Evolutionary conservation across 805 yeast genomes (phyloP).

Genomic region (Candida succiphila): DNA sequence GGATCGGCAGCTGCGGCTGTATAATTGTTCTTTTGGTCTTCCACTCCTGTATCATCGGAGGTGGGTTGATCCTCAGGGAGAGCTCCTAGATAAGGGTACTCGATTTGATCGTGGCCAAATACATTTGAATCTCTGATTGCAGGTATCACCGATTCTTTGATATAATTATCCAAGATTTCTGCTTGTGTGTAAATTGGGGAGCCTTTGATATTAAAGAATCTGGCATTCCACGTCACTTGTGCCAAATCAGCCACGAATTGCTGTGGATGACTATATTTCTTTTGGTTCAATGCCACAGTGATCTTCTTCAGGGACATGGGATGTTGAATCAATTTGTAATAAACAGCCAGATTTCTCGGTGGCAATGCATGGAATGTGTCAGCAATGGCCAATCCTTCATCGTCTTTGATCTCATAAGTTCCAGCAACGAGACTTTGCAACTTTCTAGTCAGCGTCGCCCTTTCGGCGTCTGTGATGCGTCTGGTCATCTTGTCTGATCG

Average conservation of each 20-base stretch:
- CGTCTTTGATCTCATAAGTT: conserved; percentile 16
- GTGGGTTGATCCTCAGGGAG: conserved; percentile 41
- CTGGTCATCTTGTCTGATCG: conserved; percentile 5
- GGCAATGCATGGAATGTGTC: conserved; percentile 62
- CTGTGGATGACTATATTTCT: conserved; percentile 48
- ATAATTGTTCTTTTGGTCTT: background rate
- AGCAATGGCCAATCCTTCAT: conserved; percentile 18
- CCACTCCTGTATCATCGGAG: conserved; percentile 3
- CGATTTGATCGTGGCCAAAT: conserved; percentile 25
- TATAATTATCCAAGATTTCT: conserved; percentile 40
- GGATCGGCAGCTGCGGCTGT: conserved; percentile 3
- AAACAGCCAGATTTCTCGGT: conserved; percentile 61
- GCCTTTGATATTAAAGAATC: conserved; percentile 66
- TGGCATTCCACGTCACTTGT: conserved; percentile 86
- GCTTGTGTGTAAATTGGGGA: conserved; percentile 66
- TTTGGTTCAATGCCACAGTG: conserved; percentile 44
- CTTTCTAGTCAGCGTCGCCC: conserved; percentile 8
- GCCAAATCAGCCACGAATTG: conserved; percentile 70
- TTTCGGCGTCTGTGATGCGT: conserved; percentile 9
- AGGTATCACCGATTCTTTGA: conserved; percentile 38
- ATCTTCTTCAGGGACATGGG: conserved; percentile 81
- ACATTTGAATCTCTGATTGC: conserved; percentile 32
- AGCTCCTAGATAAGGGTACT: conserved; percentile 61
- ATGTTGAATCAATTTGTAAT: conserved; percentile 64
- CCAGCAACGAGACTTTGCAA: conserved; percentile 10